Percentiles rank a stretch among this genome's conserved stretches.
Conservation (phyloP, 2,329 filamentous ascomycete species). For the Dothistroma septosporum region DNA sequence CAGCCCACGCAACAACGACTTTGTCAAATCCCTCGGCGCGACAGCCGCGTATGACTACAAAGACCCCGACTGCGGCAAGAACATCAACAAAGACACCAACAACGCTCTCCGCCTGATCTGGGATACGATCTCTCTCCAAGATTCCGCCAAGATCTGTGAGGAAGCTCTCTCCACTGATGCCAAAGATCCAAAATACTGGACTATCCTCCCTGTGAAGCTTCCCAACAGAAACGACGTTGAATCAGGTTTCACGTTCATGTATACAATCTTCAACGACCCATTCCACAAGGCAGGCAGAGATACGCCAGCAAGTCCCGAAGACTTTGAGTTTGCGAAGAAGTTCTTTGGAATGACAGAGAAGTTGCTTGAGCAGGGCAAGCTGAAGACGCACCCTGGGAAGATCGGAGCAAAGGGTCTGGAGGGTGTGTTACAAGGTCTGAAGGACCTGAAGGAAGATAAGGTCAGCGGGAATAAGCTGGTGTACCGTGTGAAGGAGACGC, state of each 20-base stretch:
- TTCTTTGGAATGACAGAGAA: slow-evolving; percentile 40
- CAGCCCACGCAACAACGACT: slow-evolving; percentile 47
- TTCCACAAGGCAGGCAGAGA: slow-evolving; percentile 22
- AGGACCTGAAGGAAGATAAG: slow-evolving; percentile 43
- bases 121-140: slow-evolving; percentile 25
- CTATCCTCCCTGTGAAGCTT: slow-evolving; percentile 24
- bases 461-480: slow-evolving; percentile 48
- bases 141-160: slow-evolving; percentile 24
- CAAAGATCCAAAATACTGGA: slow-evolving; percentile 22
- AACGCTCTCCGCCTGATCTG: slow-evolving; percentile 24
- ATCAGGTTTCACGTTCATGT: slow-evolving; percentile 25
- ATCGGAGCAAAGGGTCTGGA: slow-evolving; percentile 42
- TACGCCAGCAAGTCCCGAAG: slow-evolving; percentile 28
- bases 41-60: slow-evolving; percentile 50
- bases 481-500: slow-evolving; percentile 35
- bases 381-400: slow-evolving; percentile 44
- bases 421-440: slow-evolving; percentile 43
- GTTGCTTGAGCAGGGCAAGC: slow-evolving; percentile 41
- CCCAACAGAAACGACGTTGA: slow-evolving; percentile 20
- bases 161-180: slow-evolving; percentile 24
- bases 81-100: slow-evolving; percentile 39
- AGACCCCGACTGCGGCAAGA: slow-evolving; percentile 38
- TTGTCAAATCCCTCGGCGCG: slow-evolving; percentile 45
- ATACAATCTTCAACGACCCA: slow-evolving; percentile 28
- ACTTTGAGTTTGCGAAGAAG: slow-evolving; percentile 42